Base-by-base conservation (phyloP, 495 filamentous ascomycete genomes). In the Xylaria nigripes region DNA sequence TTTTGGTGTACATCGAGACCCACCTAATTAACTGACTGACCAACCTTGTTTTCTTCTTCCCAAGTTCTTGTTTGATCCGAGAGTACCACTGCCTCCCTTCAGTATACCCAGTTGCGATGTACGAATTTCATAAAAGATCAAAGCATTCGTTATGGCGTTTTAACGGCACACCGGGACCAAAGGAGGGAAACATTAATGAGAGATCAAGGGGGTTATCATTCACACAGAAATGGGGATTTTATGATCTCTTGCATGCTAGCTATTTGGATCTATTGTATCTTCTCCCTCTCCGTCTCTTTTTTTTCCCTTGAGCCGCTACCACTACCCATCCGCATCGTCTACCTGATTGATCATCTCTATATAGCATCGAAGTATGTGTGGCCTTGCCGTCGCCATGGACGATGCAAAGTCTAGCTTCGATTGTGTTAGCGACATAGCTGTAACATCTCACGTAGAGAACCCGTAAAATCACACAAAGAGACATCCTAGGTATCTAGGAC, bases 121-220 rank as follows among this genome's bases (percentile, higher is more conserved):
- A 38, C 42, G 25, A 22, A 23, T 51, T 51, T 30, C 53, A n/a
- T 21, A 36, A 36, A 8, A 36, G 10, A 18, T 13, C 41, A 54
- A 34, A 48, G 51, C 51, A 53, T 53, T 53, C 36, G 36, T 32
- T 30, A 54, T 41, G 51, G 51, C 51, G 51, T 54, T 54, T 52
- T 29, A 22, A 48, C 10, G 51, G 51, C 34, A n/a, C 18, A 13
- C 30, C 18, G 15, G 27, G 36, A 18, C 8, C 18, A 2, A 16
- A 32, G 25, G 49, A 25, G 48, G 25, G 51, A 19, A 38, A 48
- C 18, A 48, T 21, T 48, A 25, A 47, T 32, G n/a, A 30, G 36
- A 42, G 32, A 47, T 15, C n/a, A 43, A n/a, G 3, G 27, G 27
- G 47, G 22, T 25, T 36, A 45, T 52, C 41, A 34, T 36, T 30